A percentile compares a stretch with the other conserved stretches of the same genome.
Evolutionary conservation across 768 basidiomycete genomes (phyloP).

Genomic region (Rhodotorula kratochvilovae): DNA sequence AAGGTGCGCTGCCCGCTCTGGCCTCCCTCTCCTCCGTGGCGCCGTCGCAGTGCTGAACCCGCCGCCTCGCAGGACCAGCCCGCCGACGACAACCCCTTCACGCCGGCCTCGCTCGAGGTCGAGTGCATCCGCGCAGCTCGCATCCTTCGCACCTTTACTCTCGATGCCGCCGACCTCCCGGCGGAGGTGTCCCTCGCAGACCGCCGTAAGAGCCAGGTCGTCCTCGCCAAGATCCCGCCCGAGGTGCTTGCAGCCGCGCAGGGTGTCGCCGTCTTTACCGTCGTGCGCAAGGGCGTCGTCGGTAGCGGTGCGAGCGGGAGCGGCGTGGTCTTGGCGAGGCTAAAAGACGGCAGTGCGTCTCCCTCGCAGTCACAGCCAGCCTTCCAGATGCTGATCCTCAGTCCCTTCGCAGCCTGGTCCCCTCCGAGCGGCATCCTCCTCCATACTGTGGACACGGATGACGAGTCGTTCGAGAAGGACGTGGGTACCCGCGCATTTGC

Average conservation of each 20-base stretch:
- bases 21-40: not conserved
- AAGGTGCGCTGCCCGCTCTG: not conserved
- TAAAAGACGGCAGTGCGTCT: constrained; percentile 31
- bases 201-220: constrained; percentile 31
- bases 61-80: not conserved
- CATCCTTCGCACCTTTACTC: constrained; percentile 25
- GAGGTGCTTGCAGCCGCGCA: constrained; percentile 1
- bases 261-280: constrained; percentile 22
- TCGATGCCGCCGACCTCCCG: constrained; percentile 21
- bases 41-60: not conserved
- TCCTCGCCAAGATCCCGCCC: constrained; percentile 33
- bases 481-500: not conserved
- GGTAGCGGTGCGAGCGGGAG: not conserved
- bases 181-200: constrained; percentile 19
- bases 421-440: constrained; percentile 21
- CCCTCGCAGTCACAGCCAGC: not conserved
- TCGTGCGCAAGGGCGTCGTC: constrained; percentile 11
- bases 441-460: constrained; percentile 6
- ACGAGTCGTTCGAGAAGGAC: constrained; percentile 12
- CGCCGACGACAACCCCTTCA: not conserved
- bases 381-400: not conserved
- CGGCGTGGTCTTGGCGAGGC: constrained; percentile 24
- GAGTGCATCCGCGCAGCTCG: constrained; percentile 11
- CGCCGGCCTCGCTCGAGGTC: constrained; percentile 11
- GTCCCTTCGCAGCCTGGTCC: constrained; percentile 10